Evolutionary conservation across 306 rosid genomes (phyloP).

Genomic region (Rubus idaeus): DNA sequence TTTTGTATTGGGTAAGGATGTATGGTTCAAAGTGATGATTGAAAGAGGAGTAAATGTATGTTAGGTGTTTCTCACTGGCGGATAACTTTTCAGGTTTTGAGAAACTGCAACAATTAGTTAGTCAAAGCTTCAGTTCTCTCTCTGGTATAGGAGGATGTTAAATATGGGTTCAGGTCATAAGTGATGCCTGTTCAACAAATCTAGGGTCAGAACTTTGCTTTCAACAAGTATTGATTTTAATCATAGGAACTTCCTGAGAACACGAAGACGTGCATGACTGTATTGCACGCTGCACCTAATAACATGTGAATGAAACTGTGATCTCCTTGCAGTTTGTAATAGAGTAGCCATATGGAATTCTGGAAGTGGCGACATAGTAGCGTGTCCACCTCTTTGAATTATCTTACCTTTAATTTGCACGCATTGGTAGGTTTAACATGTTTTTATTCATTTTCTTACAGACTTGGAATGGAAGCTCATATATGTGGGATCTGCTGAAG

Average conservation of each 20-base stretch:
- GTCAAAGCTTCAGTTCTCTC: not conserved
- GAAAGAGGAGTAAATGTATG: not conserved
- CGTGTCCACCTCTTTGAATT: not conserved
- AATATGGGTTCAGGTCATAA: not conserved
- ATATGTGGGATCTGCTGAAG: slow-evolving; percentile 94
- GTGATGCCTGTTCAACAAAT: not conserved
- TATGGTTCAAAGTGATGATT: not conserved
- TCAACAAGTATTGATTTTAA: not conserved
- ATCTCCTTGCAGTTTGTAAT: not conserved
- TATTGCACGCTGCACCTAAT: not conserved
- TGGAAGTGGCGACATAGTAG: not conserved
- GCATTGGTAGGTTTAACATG: slow-evolving; percentile 9
- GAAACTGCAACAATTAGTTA: not conserved
- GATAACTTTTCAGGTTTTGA: not conserved
- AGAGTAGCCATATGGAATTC: not conserved
- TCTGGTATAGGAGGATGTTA: not conserved
- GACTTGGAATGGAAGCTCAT: slow-evolving; percentile 95
- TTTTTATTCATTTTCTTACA: slow-evolving; percentile 23
- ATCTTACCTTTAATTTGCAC: not conserved
- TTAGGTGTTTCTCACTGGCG: not conserved
- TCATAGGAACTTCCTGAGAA: not conserved
- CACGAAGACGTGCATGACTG: not conserved
- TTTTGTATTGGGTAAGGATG: not conserved
- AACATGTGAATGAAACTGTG: not conserved
- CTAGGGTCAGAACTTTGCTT: not conserved